Evolutionary conservation across 169 alveolate genomes (phyloP), one percentile per base, ranked within the genome.

Genomic region (Cryptosporidium bovis): DNA sequence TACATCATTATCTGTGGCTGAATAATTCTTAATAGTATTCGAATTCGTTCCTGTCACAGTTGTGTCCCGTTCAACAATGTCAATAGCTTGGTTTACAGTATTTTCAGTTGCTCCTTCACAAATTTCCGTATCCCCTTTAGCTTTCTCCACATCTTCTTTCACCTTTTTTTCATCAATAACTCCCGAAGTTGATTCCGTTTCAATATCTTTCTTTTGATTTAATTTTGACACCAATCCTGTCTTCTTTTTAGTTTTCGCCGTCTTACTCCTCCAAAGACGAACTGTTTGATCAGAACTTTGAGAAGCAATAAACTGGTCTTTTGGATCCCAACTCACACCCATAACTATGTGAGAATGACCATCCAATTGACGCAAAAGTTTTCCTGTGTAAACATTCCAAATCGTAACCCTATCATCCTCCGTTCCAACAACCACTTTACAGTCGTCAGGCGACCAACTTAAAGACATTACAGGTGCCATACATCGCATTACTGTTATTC

Each of bases 211-310:
- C 20, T 48, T 62, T 8, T 40, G 44, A 34, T 44, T 56, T 0
- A 44, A 40, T 89, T 24, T 77, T 48, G 24, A 71, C 83, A 12
- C 66, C 56, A 53, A 56, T 64, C 64, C 36, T 33, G 34, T 51
- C 31, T 71, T 83, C 82, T 64, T 83, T 65, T 71, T 83, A 10
- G 66, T 15, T 46, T 64, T 83, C 10, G 10, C 33, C 2, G 60
- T 55, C 31, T 62, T 66, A 8, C 91, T 34, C 50, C 56, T 83
- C 91, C 91, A 68, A 16, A 64, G 31, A 27, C 84, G 64, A 10
- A 64, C 84, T 12, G 82, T 71, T 71, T 94, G 96, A 55, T 95
- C 97, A 56, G 95, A 94, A 53, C 96, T 92, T 68, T 94, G 95
- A n/a, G 97, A 94, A 20, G 96, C 97, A 64, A 95, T 64, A 67